Base-by-base conservation (phyloP, 2,329 filamentous ascomycete species). In the Fusarium illudens region DNA sequence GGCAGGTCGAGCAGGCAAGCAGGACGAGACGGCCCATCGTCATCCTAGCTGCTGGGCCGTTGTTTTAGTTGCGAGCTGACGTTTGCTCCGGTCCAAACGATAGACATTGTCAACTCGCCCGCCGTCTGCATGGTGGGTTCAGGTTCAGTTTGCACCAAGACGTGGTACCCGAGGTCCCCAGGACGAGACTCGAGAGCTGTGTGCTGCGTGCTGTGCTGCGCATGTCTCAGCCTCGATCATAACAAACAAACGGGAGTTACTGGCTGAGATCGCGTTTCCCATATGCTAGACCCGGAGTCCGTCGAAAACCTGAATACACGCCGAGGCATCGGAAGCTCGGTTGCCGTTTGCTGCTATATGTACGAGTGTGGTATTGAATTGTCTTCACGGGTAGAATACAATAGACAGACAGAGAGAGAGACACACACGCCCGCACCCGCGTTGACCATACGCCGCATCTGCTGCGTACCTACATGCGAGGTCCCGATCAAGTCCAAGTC, bases 141-240 rank as follows among this genome's bases (percentile, higher is more conserved):
- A n/a, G n/a, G n/a, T n/a, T n/a, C n/a, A n/a, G n/a, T 65, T 61
- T 33, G 30, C 17, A 62, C 62, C 39, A 67, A 67, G 49, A 59
- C 44, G 66, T 69, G 66, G 66, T 54, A 63, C 66, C 59, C 59
- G 50, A 58, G 59, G 56, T 58, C 48, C 32, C 29, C 19, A 22
- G 27, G 37, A 17, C 22, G 32, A 57, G 32, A 48, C 39, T 60
- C 57, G n/a, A 55, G 42, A 44, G 50, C 22, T 48, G 53, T 33
- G 32, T 57, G 34, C n/a, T n/a, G n/a, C n/a, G n/a, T 25, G 42
- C 25, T 46, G 42, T 15, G 42, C 9, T 27, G 25, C 27, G 42
- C 53, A 61, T 73, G 71, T 73, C 71, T 73, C 71, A 68, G 65
- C 61, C 53, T 70, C 66, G 49, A 72, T 70, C 71, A 73, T 66